phyloP scores from a whole-genome alignment of 768 basidiomycete species.

The Rhizopogon vulgaris region DNA sequence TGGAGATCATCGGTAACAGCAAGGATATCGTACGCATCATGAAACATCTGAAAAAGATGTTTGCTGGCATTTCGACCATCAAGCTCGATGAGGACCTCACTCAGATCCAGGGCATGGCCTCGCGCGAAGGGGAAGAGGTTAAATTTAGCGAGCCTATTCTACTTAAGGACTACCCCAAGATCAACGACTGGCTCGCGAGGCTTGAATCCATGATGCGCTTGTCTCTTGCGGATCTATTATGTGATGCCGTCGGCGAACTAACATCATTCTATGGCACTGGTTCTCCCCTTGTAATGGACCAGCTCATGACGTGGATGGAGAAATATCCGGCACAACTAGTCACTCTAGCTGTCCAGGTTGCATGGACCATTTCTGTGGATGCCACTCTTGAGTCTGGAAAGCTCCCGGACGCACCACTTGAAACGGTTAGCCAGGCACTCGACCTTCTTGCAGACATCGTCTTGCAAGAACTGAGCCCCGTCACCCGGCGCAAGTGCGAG shows the following conservation, averaged over 20 bases:
- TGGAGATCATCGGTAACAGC: constrained; percentile 99
- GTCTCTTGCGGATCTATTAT: constrained; percentile 79
- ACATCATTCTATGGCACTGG: constrained; percentile 73
- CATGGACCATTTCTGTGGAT: constrained; percentile 89
- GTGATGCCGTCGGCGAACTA: constrained; percentile 74
- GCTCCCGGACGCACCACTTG: constrained; percentile 59
- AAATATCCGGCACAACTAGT: constrained; percentile 94
- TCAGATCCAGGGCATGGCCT: constrained; percentile 89
- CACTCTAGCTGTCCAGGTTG: constrained; percentile 90
- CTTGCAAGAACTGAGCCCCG: constrained; percentile 77
- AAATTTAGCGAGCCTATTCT: constrained; percentile 75
- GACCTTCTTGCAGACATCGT: constrained; percentile 98
- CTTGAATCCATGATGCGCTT: constrained; percentile 91
- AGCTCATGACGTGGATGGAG: constrained; percentile 87
- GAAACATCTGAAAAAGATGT: constrained; percentile 99
- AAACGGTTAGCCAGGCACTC: constrained; percentile 73
- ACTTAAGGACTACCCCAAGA: constrained; percentile 91
- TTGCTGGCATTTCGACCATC: constrained; percentile 92
- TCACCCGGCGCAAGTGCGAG: constrained; percentile 97
- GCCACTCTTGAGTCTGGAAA: constrained; percentile 48
- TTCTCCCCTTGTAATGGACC: constrained; percentile 50
- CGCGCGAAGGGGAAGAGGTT: constrained; percentile 93
- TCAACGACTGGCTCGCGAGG: constrained; percentile 96
- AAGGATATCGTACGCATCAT: constrained; percentile 97
- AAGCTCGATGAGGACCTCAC: constrained; percentile 82